A percentile compares a stretch with the other conserved stretches of the same genome.
Evolutionary conservation across 495 filamentous ascomycete species (phyloP).

Genomic region (Echria macrotheca): DNA sequence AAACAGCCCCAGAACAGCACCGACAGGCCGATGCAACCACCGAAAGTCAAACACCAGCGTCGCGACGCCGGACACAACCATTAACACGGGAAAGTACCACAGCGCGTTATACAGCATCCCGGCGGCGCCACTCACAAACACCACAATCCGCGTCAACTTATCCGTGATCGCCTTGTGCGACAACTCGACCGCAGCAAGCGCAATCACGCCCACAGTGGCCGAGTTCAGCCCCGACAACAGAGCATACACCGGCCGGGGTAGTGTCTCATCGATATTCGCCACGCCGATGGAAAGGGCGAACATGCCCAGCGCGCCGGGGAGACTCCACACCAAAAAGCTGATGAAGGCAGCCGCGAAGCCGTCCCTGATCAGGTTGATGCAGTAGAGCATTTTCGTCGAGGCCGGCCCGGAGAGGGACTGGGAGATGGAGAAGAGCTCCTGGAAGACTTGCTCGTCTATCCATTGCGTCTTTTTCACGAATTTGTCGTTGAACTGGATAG

Average conservation of each 20-base stretch:
- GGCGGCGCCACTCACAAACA: constrained; percentile 62
- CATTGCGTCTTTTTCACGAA: constrained; percentile 65
- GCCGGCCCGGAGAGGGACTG: constrained; percentile 72
- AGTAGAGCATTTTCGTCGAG: constrained; percentile 77
- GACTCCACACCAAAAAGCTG: constrained; percentile 55
- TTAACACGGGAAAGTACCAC: constrained; percentile 78
- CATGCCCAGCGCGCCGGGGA: constrained; percentile 76
- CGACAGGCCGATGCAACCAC: constrained; percentile 35
- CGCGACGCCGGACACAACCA: constrained; percentile 51
- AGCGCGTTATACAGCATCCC: constrained; percentile 72
- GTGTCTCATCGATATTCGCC: constrained; percentile 50
- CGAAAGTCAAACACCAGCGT: constrained; percentile 59
- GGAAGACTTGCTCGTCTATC: constrained; percentile 76
- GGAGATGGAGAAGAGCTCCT: constrained; percentile 75
- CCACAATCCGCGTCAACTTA: constrained; percentile 58
- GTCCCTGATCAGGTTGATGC: constrained; percentile 60
- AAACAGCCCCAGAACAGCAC: neutral
- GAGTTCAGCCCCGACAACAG: constrained; percentile 75
- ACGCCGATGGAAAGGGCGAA: constrained; percentile 66
- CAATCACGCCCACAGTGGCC: constrained; percentile 74
- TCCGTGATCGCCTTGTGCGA: constrained; percentile 72
- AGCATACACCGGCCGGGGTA: constrained; percentile 66
- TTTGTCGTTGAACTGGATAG: constrained; percentile 47
- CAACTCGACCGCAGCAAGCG: constrained; percentile 69
- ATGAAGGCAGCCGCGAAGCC: constrained; percentile 59